Base-by-base conservation (phyloP, 768 basidiomycete species). In the Crassisporium funariophilum region DNA sequence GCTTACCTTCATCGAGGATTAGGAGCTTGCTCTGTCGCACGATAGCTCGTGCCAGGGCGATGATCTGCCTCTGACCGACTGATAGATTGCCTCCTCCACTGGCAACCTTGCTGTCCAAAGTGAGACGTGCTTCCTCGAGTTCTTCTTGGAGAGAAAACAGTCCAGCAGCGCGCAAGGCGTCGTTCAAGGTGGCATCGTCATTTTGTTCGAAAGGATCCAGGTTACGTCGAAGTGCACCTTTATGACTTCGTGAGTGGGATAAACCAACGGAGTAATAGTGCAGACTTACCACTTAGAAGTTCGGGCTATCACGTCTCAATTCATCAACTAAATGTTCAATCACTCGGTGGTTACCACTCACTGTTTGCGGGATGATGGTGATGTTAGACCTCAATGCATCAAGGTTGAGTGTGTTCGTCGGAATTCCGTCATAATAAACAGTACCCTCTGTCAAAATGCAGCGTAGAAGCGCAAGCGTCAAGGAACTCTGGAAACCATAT, bases 21-120 rank as follows among this genome's bases (percentile, higher is more conserved):
- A 86, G 74, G 24, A 86, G 68, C 37, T 79, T 75, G 64, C 77
- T 83, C 33, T 76, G 72, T 25, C 80, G 70, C 8, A 84, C 67
- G 49, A 84, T 73, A 2, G 84, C 84, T 27, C 84, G 70, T 4
- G 83, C 83, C 59, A 86, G 71, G 6, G 84, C 83, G 42, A 86
- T 75, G 37, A 86, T 74, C 55, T 91, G 88, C 8, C 87, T 65
- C 57, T 91, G 87, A 17, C 89, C 89, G 34, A 86, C 82, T 1
- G 84, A 86, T 52, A 91, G 79, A 59, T 91, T 91, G 15, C 74
- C 63, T 5, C 88, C 88, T 4, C 84, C 85, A 3, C 69, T 70
- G 7, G 72, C 57, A 17, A 81, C 68, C 10, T 59, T 52, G 19
- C 65, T 76, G 36, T 82, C 77, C 20, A 82, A 59, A 8, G 68